phyloP scores from a whole-genome alignment of 345 rosid genomes.

The Dipteronia sinensis region DNA sequence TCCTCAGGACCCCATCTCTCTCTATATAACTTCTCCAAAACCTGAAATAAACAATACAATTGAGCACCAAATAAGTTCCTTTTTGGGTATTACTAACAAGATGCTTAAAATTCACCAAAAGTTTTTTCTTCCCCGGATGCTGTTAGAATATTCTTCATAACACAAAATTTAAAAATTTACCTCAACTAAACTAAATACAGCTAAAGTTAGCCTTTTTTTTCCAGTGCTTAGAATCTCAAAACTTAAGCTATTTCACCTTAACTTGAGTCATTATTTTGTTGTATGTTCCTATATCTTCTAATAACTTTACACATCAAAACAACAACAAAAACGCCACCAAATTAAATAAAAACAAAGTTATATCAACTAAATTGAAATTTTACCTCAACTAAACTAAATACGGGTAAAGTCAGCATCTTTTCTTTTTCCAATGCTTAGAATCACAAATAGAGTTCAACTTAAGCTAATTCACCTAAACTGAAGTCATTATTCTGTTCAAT shows the following conservation, averaged over 20 bases:
- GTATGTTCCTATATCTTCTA: background rate
- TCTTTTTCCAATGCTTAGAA: no score
- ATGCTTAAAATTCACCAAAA: background rate
- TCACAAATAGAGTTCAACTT: no score
- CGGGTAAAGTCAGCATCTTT: background rate
- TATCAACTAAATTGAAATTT: background rate
- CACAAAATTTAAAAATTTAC: background rate
- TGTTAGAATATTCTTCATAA: background rate
- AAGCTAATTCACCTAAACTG: background rate
- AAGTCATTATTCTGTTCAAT: background rate
- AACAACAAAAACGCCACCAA: background rate
- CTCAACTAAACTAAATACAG: background rate
- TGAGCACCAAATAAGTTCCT: background rate
- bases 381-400: background rate
- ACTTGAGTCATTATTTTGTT: background rate
- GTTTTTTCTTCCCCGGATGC: background rate
- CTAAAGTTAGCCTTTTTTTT: background rate
- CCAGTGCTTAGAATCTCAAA: no score
- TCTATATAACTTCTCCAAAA: constrained; percentile 74
- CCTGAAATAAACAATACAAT: constrained; percentile 35
- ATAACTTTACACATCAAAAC: no score
- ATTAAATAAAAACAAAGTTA: no score
- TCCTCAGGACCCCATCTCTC: constrained; percentile 90
- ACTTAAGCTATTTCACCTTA: background rate
- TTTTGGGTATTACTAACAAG: background rate